Evolutionary conservation across 2,329 filamentous ascomycete genomes (phyloP), one percentile per base, ranked within the genome.

Genomic region (Epichloe gansuensis): DNA sequence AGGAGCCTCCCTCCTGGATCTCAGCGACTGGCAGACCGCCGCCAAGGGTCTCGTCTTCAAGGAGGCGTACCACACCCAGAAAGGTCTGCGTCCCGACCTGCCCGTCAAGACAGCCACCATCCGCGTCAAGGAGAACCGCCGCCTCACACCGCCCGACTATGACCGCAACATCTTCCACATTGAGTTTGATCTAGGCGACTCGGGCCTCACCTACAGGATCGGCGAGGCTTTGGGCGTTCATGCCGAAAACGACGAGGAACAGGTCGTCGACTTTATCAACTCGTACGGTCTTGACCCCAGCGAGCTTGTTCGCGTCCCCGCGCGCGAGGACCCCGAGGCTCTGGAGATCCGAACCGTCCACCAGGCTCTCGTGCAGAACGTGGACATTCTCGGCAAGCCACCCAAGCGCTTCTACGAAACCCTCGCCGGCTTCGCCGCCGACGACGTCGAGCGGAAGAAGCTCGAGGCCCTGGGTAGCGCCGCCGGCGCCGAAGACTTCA

Each of bases 91-190:
- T 51, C 93, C 93, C 11, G 93, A 98, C 63, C 75, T 95, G 52
- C 73, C 85, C 9, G 82, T 88, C 64, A 90, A 91, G 79, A 97
- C 91, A 2, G 84, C 80, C 62, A 88, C 89, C 43, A 86, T 96
- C 51, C 85, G 83, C 52, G 91, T 98, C 69, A 89, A 94, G 75
- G 93, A 97, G 75, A 96, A 95, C 73, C 88, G 93, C 56, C 83
- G 93, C 58, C 80, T 98, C 52, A 98, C 93, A 0, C 93, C 93
- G 3, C 63, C 71, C 25, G 86, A 83, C 35, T 98, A 98, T 66
- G 91, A 97, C 69, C 89, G 93, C 61, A 96, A 98, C 77, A 97
- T 98, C 70, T 98, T 98, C 85, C 93, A 98, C 74, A 97, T 98
- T 57, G 93, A 98, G 72, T 98, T 98, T 63, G 93, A 97, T 65